Evolutionary conservation across 2,329 filamentous ascomycete genomes (phyloP).

Genomic region (Aureobasidium pullulans): DNA sequence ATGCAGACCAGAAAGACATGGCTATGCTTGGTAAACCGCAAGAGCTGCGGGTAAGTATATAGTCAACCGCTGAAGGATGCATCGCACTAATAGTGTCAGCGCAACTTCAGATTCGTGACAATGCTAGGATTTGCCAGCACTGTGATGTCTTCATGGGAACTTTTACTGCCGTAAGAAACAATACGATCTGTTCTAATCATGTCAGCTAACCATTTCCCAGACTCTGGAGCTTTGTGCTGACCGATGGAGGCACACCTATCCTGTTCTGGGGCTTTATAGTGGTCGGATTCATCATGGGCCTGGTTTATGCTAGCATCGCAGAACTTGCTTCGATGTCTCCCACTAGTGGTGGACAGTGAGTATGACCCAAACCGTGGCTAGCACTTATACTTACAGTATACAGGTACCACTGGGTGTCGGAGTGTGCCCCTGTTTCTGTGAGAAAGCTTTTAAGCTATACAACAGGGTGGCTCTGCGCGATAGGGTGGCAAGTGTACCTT

Average conservation of each 20-base stretch:
- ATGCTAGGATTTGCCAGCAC: slow-evolving; percentile 26
- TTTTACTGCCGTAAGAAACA: slow-evolving; percentile 15
- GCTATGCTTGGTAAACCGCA: background rate
- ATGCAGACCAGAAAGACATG: slow-evolving; percentile 12
- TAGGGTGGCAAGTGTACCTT: slow-evolving; percentile 38
- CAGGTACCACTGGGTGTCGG: slow-evolving; percentile 22
- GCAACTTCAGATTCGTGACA: slow-evolving; percentile 25
- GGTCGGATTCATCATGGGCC: slow-evolving; percentile 15
- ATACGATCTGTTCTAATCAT: background rate
- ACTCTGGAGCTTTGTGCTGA: slow-evolving; percentile 12
- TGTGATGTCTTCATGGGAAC: slow-evolving; percentile 25
- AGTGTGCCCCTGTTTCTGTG: slow-evolving; percentile 21
- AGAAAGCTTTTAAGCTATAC: slow-evolving; percentile 22
- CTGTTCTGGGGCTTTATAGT: slow-evolving; percentile 21
- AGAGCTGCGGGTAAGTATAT: background rate
- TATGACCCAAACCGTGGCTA: background rate
- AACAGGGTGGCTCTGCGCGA: slow-evolving; percentile 24
- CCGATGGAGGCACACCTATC: slow-evolving; percentile 19
- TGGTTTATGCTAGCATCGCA: slow-evolving; percentile 19
- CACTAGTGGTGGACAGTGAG: slow-evolving; percentile 20
- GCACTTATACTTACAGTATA: slow-evolving; percentile 18
- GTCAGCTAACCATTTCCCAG: slow-evolving; percentile 7
- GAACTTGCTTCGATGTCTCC: slow-evolving; percentile 18
- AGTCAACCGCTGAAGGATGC: background rate
- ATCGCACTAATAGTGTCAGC: slow-evolving; percentile 10